Conservation (phyloP, 371 early-diverging fungal genomes). For the Dichotomocladium elegans region DNA sequence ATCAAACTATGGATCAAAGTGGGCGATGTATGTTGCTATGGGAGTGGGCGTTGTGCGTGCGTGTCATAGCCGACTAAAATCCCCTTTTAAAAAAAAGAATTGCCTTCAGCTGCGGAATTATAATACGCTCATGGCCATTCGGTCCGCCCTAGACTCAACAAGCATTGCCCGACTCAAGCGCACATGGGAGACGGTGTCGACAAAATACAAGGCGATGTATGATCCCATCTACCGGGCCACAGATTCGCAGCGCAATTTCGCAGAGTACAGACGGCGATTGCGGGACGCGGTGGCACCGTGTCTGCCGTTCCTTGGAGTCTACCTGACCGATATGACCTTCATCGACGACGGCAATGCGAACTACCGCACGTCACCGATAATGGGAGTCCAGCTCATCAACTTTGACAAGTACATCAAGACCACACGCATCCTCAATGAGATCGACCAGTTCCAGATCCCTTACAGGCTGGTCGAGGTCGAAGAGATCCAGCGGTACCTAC, state of each 20-base stretch:
- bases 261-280: conserved; percentile 68
- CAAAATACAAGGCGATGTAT: conserved; percentile 49
- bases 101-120: conserved; percentile 72
- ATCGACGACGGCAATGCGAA: conserved; percentile 55
- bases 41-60: background rate
- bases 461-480: conserved; percentile 57
- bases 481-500: conserved; percentile 46
- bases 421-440: conserved; percentile 65
- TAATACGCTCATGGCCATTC: conserved; percentile 76
- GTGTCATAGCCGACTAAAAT: background rate
- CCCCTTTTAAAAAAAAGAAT: conserved; percentile 20
- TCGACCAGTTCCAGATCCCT: conserved; percentile 78
- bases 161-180: conserved; percentile 67
- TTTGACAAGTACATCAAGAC: conserved; percentile 77
- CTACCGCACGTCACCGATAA: conserved; percentile 25
- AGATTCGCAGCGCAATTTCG: conserved; percentile 69
- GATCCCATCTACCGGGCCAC: conserved; percentile 58
- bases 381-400: conserved; percentile 59
- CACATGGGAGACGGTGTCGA: conserved; percentile 68
- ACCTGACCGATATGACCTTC: conserved; percentile 85
- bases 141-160: conserved; percentile 73
- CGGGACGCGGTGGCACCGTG: conserved; percentile 66
- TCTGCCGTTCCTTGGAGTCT: conserved; percentile 82
- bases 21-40: conserved; percentile 41
- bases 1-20: conserved; percentile 69